A percentile compares a stretch with the other conserved stretches of the same genome.
These are phyloP conservation scores for Calocybe cyanea DNA, from an alignment of 768 basidiomycete species.

Conservation along the genomic window DNA sequence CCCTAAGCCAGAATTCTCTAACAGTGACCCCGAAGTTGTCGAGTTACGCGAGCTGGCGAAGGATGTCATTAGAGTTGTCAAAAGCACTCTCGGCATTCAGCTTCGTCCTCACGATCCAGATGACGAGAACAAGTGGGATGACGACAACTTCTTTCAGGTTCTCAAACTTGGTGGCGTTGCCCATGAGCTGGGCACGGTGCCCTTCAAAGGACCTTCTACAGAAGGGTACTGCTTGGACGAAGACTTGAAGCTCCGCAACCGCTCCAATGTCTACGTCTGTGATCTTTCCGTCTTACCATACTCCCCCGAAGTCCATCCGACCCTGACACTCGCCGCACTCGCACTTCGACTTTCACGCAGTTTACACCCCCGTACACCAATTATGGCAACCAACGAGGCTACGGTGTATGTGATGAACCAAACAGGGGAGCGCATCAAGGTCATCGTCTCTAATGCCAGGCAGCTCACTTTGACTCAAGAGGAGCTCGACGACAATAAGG, in stretches of 20 bases:
- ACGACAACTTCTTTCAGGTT: conserved; percentile 9
- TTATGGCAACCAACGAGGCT: background rate
- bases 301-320: conserved; percentile 22
- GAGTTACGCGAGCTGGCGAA: no score
- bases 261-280: conserved; percentile 19
- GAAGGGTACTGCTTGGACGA: conserved; percentile 14
- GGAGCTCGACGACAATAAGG: no score
- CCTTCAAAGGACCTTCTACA: conserved; percentile 7
- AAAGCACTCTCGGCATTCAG: no score
- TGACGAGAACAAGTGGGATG: no score
- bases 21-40: no score
- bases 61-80: no score
- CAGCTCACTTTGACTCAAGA: no score
- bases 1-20: no score
- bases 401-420: conserved; percentile 7
- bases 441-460: no score
- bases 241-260: conserved; percentile 12
- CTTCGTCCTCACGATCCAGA: no score
- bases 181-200: conserved; percentile 24
- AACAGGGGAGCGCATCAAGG: conserved; percentile 6
- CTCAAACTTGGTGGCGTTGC: conserved; percentile 22
- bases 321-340: conserved; percentile 20
- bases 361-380: background rate
- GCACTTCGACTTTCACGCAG: conserved; percentile 19
- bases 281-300: conserved; percentile 24